Percentiles rank a stretch among this genome's conserved stretches.
phyloP scores from a whole-genome alignment of 2,329 filamentous ascomycete species.

The Leptographium radiaticola region DNA sequence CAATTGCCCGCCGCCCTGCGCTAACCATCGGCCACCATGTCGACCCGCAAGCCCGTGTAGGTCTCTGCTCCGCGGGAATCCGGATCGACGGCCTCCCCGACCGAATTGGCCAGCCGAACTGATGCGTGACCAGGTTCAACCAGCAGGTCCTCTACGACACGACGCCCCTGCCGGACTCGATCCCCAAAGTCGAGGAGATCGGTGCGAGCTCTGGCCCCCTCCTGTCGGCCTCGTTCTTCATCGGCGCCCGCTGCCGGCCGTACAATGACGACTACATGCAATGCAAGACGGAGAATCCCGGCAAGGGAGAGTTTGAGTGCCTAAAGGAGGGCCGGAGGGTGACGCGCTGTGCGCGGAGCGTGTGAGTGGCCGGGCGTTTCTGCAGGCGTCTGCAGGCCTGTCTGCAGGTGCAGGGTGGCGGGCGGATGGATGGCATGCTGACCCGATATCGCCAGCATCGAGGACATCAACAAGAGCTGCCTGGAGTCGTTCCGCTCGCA shows the following conservation, averaged over 20 bases:
- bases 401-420: background rate
- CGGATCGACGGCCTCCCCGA: background rate
- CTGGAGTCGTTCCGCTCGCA: slow-evolving; percentile 81
- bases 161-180: slow-evolving; percentile 81
- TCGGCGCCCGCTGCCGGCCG: slow-evolving; percentile 82
- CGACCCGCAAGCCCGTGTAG: slow-evolving; percentile 46
- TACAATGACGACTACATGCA: slow-evolving; percentile 99
- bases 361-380: slow-evolving; percentile 74
- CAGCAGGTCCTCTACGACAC: slow-evolving; percentile 89
- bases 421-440: background rate
- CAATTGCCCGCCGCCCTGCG: slow-evolving; percentile 18
- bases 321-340: slow-evolving; percentile 94
- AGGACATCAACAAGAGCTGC: slow-evolving; percentile 94
- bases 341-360: slow-evolving; percentile 88
- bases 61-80: slow-evolving; percentile 10
- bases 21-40: slow-evolving; percentile 28
- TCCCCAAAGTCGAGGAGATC: slow-evolving; percentile 88
- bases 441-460: slow-evolving; percentile 51
- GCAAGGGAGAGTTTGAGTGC: slow-evolving; percentile 85
- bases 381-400: no score
- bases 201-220: slow-evolving; percentile 87
- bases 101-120: background rate
- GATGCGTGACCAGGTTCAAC: slow-evolving; percentile 59
- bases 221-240: slow-evolving; percentile 88
- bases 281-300: slow-evolving; percentile 92